A percentile compares a stretch with the other conserved stretches of the same genome.
Evolutionary conservation across 2,329 filamentous ascomycete species (phyloP).

Genomic region (Teratosphaeria zuluensis): DNA sequence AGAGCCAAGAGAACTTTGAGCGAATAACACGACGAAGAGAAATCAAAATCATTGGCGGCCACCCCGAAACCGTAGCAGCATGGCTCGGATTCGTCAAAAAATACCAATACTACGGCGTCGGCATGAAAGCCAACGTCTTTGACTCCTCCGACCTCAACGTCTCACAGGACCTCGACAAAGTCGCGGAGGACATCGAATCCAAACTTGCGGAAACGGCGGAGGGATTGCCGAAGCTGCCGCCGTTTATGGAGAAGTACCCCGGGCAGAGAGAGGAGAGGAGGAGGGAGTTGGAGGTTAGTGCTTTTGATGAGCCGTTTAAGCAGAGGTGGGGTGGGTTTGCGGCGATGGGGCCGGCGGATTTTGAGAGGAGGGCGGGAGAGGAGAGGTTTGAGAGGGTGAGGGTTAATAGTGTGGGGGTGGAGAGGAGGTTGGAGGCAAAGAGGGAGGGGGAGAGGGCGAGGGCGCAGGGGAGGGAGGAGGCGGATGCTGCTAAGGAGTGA

Average conservation of each 20-base stretch:
- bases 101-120: slow-evolving; percentile 89
- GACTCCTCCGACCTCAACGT: slow-evolving; percentile 56
- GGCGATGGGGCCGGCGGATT: slow-evolving; percentile 16
- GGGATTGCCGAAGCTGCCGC: slow-evolving; percentile 13
- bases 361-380: slow-evolving; percentile 8
- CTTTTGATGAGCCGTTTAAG: slow-evolving; percentile 23
- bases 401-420: background rate
- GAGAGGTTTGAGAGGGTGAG: slow-evolving; percentile 4
- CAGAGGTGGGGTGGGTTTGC: slow-evolving; percentile 18
- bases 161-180: slow-evolving; percentile 24
- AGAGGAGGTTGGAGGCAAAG: background rate
- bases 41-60: slow-evolving; percentile 86
- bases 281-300: slow-evolving; percentile 11
- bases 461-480: background rate
- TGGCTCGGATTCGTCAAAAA: slow-evolving; percentile 91
- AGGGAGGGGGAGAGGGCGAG: background rate
- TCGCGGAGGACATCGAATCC: slow-evolving; percentile 21
- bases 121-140: slow-evolving; percentile 98
- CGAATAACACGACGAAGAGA: slow-evolving; percentile 74
- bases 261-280: slow-evolving; percentile 19
- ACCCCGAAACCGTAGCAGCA: slow-evolving; percentile 77
- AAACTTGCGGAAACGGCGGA: slow-evolving; percentile 17
- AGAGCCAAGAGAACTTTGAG: slow-evolving; percentile 96
- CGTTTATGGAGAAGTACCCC: slow-evolving; percentile 22
- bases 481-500: background rate